Evolutionary conservation across 2,329 filamentous ascomycete species (phyloP), one percentile per base, ranked within the genome.

Genomic region (Penicillium sp.): DNA sequence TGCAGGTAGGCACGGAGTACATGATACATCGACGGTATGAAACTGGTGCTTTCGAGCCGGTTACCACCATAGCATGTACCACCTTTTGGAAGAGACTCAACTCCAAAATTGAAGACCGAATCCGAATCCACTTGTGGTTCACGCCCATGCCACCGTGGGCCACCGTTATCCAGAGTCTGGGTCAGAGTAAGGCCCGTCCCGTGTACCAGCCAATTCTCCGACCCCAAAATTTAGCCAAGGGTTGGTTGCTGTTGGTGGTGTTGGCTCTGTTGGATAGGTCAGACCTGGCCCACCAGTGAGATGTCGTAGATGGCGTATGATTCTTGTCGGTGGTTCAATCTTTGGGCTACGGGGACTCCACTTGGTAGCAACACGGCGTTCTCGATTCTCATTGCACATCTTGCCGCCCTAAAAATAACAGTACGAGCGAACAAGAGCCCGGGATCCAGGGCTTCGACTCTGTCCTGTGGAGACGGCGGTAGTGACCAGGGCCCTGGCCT

Each of bases 101-200:
- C 7, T 17, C 32, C 9, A 20, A 36, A 5, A 17, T 36, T 21
- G 33, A 36, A 36, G 15, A 12, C 9, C 4, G 17, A 12, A n/a
- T n/a, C n/a, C 15, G 10, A 37, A 37, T 23, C 17, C 33, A 36
- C 34, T 23, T 23, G 17, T 34, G 32, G 17, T n/a, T n/a, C n/a
- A n/a, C n/a, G n/a, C n/a, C n/a, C n/a, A n/a, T n/a, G n/a, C n/a
- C n/a, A n/a, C n/a, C 26, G 5, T 17, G n/a, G 4, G 39, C 40
- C 46, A 45, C 56, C 56, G 49, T 52, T 54, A 51, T 55, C 27
- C 52, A 54, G 54, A 61, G 46, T 63, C 56, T 65, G 64, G 60
- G 63, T 55, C 56, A 47, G 39, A 54, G 42, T 57, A 63, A 64
- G 62, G 66, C 60, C 65, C 62, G 65, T 58, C 59, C 64, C 64